Base-by-base conservation (phyloP, 345 rosid species). In the Camelina laxa region DNA sequence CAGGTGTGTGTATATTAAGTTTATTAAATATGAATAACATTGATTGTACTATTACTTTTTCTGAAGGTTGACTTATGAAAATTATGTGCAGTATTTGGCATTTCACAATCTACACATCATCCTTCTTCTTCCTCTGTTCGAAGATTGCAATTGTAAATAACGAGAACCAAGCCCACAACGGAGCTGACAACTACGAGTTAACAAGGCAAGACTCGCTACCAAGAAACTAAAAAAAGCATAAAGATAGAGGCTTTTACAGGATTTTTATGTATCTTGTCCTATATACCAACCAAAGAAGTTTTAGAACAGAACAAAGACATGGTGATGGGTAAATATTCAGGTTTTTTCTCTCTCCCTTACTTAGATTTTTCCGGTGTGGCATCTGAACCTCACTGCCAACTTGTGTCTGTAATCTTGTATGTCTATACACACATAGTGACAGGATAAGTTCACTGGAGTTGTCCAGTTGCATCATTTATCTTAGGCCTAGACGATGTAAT, bases 101-200 rank as follows among this genome's bases (percentile, higher is more conserved):
- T 71, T 73, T 87, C 59, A 73, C 87, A 15, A 91, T 88, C 81
- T 94, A 90, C 82, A 83, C 86, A 17, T 85, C 97, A 48, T 94
- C 96, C 16, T 92, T 95, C 84, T 87, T 92, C 89, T 91, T 95
- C 87, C 96, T 92, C 31, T 90, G 97, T 79, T 89, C 98, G 68
- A 95, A 90, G 85, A 93, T 81, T 39, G 30, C 60, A 7, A 57
- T 64, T 36, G 72, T 69, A 74, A 76, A 69, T 72, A 78, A 58
- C 12, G 90, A 68, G 36, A 66, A 75, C 68, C 83, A 75, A 74
- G 60, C 69, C 7, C 77, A 70, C 10, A 57, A 61, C 0, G 20
- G 59, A 1, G 87, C 73, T 35, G 81, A 39, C 54, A 82, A 59
- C 68, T 87, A 95, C 78, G 84, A 76, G 80, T 77, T 90, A 74